phyloP scores from a whole-genome alignment of 352 stramenopile species.

The Phytophthora fragariaefolia region DNA sequence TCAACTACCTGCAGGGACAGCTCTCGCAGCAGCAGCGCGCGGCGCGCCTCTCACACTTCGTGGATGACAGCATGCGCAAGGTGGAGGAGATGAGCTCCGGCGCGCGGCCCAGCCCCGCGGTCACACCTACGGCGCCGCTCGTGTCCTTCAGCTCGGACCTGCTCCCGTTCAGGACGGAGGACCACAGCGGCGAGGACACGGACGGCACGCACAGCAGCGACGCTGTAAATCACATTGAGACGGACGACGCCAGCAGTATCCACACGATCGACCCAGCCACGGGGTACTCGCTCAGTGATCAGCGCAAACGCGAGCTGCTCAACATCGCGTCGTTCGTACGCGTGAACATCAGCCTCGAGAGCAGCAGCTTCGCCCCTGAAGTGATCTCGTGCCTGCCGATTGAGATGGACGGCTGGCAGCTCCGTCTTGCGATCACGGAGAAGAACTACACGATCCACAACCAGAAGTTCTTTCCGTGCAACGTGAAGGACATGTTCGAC shows the following conservation, averaged over 20 bases:
- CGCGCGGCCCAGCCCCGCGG: slow-evolving; percentile 34
- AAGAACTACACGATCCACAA: slow-evolving; percentile 92
- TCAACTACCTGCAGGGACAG: slow-evolving; percentile 49
- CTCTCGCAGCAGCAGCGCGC: slow-evolving; percentile 53
- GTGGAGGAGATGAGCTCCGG: slow-evolving; percentile 86
- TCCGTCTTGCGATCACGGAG: slow-evolving; percentile 85
- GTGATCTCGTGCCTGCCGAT: slow-evolving; percentile 89
- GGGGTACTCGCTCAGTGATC: slow-evolving; percentile 65
- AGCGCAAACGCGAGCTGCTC: slow-evolving; percentile 68
- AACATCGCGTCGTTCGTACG: slow-evolving; percentile 80
- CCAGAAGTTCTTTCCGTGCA: slow-evolving; percentile 87
- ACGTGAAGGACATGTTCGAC: slow-evolving; percentile 78
- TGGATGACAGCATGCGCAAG: slow-evolving; percentile 74
- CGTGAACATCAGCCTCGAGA: slow-evolving; percentile 86
- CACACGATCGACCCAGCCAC: slow-evolving; percentile 62
- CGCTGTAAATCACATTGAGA: slow-evolving; percentile 62
- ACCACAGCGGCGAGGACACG: slow-evolving; percentile 57
- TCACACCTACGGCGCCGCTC: slow-evolving; percentile 29
- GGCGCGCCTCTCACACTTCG: slow-evolving; percentile 57
- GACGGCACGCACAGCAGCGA: slow-evolving; percentile 48
- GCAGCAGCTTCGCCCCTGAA: slow-evolving; percentile 81
- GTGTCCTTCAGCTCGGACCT: slow-evolving; percentile 42
- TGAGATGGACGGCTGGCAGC: slow-evolving; percentile 88
- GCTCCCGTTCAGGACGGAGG: slow-evolving; percentile 38
- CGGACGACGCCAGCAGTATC: slow-evolving; percentile 55